Conservation (phyloP, 345 rosid genomes). For the Acer campestre region DNA sequence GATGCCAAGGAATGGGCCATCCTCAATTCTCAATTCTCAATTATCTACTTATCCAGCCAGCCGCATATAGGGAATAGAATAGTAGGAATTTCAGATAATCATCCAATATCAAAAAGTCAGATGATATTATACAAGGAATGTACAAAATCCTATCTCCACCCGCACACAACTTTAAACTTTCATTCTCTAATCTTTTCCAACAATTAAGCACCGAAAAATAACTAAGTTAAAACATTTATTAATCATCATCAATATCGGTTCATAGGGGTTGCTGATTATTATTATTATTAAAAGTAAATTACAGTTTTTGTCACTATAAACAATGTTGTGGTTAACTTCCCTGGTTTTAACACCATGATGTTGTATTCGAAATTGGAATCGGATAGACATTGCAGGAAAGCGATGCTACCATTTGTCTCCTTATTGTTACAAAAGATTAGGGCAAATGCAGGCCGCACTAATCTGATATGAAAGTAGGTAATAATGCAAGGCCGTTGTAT, state of each 20-base stretch:
- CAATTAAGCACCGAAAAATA: background rate
- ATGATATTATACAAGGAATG: background rate
- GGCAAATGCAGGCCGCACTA: background rate
- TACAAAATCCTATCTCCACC: background rate
- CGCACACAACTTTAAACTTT: background rate
- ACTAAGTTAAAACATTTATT: background rate
- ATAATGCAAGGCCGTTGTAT: no score
- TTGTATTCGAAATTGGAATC: background rate
- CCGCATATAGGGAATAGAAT: background rate
- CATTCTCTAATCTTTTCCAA: background rate
- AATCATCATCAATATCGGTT: no score
- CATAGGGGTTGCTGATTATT: background rate
- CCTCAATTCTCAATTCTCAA: no score
- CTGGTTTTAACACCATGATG: background rate
- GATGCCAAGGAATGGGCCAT: no score
- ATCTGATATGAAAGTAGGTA: background rate
- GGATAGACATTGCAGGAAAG: conserved; percentile 21
- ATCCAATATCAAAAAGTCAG: no score
- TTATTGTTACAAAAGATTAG: background rate
- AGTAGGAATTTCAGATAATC: background rate
- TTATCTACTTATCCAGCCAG: no score
- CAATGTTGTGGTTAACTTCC: no score
- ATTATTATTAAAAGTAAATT: no score
- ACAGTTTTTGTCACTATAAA: background rate
- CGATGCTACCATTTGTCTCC: conserved; percentile 18